phyloP scores from a whole-genome alignment of 768 basidiomycete species.

The Heimioporus sp. region DNA sequence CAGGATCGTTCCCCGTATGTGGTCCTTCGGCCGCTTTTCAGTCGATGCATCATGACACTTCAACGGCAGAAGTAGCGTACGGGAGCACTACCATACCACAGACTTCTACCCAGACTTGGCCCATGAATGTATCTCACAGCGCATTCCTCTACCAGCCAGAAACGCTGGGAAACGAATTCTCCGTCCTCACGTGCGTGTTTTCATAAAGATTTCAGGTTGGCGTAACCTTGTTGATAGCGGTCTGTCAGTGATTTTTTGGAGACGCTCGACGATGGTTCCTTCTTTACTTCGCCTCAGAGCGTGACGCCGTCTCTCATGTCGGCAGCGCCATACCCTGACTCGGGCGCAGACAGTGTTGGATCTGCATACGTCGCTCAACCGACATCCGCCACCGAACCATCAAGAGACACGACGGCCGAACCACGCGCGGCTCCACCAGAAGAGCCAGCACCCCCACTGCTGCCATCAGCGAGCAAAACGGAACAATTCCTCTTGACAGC shows the following conservation, averaged over 20 bases:
- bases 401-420: constrained; percentile 23
- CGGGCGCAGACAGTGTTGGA: constrained; percentile 5
- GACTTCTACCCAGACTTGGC: constrained; percentile 46
- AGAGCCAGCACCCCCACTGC: constrained; percentile 46
- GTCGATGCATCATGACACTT: neutral
- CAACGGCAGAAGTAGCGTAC: constrained; percentile 23
- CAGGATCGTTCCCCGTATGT: constrained; percentile 29
- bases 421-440: constrained; percentile 30
- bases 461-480: constrained; percentile 75
- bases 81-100: constrained; percentile 16
- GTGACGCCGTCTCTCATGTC: constrained; percentile 51
- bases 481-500: constrained; percentile 91
- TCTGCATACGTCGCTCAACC: constrained; percentile 16
- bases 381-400: constrained; percentile 15
- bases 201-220: neutral
- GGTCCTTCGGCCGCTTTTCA: no score
- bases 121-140: constrained; percentile 47
- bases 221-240: neutral
- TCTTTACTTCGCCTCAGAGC: constrained; percentile 60
- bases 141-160: constrained; percentile 71
- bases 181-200: constrained; percentile 65
- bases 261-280: constrained; percentile 80
- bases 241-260: constrained; percentile 76
- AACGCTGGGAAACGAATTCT: constrained; percentile 78
- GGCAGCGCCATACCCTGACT: constrained; percentile 30